Percentiles rank a stretch among this genome's conserved stretches.
phyloP scores from a whole-genome alignment of 192 early-diverging fungal genomes.

The Backusella tarrabulga region DNA sequence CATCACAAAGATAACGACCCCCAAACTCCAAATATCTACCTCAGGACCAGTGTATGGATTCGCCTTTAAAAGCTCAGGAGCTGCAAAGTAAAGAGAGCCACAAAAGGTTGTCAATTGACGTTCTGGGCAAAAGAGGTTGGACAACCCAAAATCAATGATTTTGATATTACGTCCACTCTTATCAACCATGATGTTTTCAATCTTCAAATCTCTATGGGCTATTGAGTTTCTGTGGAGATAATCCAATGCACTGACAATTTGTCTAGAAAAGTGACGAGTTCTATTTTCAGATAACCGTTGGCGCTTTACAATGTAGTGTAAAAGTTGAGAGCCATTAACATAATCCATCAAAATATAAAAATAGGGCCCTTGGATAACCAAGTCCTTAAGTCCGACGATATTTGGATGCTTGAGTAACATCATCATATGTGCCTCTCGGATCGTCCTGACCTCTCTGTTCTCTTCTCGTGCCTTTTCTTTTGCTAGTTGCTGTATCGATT shows the following conservation, averaged over 20 bases:
- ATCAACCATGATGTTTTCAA: slow-evolving; percentile 81
- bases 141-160: slow-evolving; percentile 90
- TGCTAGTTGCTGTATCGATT: slow-evolving; percentile 25
- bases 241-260: slow-evolving; percentile 69
- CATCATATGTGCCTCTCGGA: slow-evolving; percentile 71
- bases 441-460: slow-evolving; percentile 62
- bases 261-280: slow-evolving; percentile 72
- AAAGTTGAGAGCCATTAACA: slow-evolving; percentile 75
- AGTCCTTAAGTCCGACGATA: slow-evolving; percentile 76
- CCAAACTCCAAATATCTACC: slow-evolving; percentile 87
- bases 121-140: slow-evolving; percentile 62
- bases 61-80: slow-evolving; percentile 82
- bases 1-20: slow-evolving; percentile 85
- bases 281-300: slow-evolving; percentile 78
- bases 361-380: slow-evolving; percentile 62
- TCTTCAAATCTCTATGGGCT: slow-evolving; percentile 78
- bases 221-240: slow-evolving; percentile 58
- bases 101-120: slow-evolving; percentile 58
- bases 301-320: slow-evolving; percentile 81
- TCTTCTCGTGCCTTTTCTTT: slow-evolving; percentile 41
- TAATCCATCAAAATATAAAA: slow-evolving; percentile 83
- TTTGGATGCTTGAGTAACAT: slow-evolving; percentile 81
- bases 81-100: slow-evolving; percentile 78
- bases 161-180: slow-evolving; percentile 63
- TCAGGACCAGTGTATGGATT: slow-evolving; percentile 82